Base-by-base conservation (phyloP, 257 asterid species). In the Cinchona pubescens region DNA sequence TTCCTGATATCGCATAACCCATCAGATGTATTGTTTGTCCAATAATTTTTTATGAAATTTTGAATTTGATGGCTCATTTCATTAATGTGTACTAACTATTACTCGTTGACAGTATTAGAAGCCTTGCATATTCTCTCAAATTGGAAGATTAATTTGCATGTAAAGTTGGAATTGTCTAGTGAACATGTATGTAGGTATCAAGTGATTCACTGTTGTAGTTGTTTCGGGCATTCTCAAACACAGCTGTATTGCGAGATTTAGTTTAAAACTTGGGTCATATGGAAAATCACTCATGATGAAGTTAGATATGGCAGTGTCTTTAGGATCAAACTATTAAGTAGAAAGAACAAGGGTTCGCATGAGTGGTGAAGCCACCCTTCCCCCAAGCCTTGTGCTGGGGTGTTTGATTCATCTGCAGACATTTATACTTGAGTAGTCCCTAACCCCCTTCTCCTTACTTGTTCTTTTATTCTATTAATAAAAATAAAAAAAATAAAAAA, bases 1-100 rank as follows among this genome's bases (percentile, higher is more conserved):
- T 15, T 38, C 61, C 40, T 71, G 71, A 63, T 66, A 45, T 42
- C 35, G 61, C 75, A 65, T 25, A 35, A 43, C 35, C 32, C 56
- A 2, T 72, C 59, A 16, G 67, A 59, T 60, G 42, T n/a, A 32
- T 19, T 71, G 13, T 18, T 21, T 48, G 72, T 18, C 77, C 60
- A 25, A 16, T 25, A 67, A 62, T 62, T 21, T 65, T 67, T 35
- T 13, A 32, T 30, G 38, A 63, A 53, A 18, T 63, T 61, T 63
- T 45, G 18, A 18, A 32, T 61, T 63, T 45, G 18, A 43, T 40
- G 34, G 19, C 13, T 42, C n/a, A 25, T 67, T 67, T 67, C 56
- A 25, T 25, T 38, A 2, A 38, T 3, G 2, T 38, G 51, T 42
- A 2, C 11, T 32, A 67, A 34, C 40, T 13, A 67, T 67, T 67